A percentile compares a stretch with the other conserved stretches of the same genome.
These are phyloP conservation scores for Saccharomyces paradoxus DNA, from an alignment of 805 yeast species.

Conservation along the genomic window DNA sequence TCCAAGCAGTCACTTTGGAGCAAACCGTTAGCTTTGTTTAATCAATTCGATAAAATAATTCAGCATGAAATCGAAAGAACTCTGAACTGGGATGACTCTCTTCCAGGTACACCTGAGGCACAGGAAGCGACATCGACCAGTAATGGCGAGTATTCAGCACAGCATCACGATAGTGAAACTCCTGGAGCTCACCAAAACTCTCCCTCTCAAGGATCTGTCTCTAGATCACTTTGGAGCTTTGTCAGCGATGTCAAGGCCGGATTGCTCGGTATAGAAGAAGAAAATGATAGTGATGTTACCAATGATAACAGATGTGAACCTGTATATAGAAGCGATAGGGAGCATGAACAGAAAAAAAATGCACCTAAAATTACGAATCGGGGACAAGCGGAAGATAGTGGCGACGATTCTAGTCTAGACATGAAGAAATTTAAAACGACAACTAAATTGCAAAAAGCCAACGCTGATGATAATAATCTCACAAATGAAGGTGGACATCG, in stretches of 20 bases:
- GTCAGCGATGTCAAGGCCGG: constrained; percentile 42
- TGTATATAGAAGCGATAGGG: not conserved
- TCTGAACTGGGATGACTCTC: constrained; percentile 29
- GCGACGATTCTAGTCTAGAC: not conserved
- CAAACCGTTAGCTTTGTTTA: constrained; percentile 53
- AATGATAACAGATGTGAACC: not conserved
- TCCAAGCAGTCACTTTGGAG: constrained; percentile 33
- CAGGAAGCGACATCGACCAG: not conserved
- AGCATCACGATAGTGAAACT: not conserved
- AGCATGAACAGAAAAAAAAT: not conserved
- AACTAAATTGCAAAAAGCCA: not conserved
- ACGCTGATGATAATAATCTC: not conserved
- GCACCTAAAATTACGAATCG: not conserved
- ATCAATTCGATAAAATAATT: constrained; percentile 58
- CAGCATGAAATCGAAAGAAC: constrained; percentile 58
- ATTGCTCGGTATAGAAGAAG: constrained; percentile 32
- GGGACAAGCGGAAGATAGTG: not conserved
- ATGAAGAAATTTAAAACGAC: constrained; percentile 3
- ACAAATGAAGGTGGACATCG: not conserved
- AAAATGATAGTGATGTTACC: constrained; percentile 7
- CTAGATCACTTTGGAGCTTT: constrained; percentile 42
- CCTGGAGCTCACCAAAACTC: not conserved
- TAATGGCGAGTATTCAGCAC: not conserved
- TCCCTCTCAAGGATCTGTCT: constrained; percentile 29
- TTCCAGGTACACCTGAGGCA: constrained; percentile 7